Percentiles rank a stretch among this genome's conserved stretches.
Evolutionary conservation across 2,329 filamentous ascomycete species (phyloP).

Genomic region (Cercospora brassicicola): DNA sequence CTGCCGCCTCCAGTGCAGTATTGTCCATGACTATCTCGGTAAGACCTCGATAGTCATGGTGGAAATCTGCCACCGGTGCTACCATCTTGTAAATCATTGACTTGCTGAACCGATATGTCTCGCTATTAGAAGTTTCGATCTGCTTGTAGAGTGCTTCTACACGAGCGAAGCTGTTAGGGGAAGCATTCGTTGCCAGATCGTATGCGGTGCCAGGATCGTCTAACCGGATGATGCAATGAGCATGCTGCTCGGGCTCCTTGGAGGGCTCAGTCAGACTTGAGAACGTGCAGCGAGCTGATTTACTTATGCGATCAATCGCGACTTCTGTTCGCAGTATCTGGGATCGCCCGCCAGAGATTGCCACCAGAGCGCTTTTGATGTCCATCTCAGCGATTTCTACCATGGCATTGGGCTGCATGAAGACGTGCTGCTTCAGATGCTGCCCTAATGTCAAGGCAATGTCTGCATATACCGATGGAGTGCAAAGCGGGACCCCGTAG

Average conservation of each 20-base stretch:
- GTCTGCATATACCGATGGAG: not conserved
- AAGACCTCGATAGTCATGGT: not conserved
- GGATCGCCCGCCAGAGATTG: not conserved
- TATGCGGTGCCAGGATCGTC: not conserved
- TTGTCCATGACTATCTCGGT: not conserved
- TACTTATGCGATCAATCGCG: not conserved
- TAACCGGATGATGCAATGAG: not conserved
- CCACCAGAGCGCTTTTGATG: not conserved
- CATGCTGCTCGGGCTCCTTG: not conserved
- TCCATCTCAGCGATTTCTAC: not conserved
- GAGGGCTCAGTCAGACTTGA: not conserved
- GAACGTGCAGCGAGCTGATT: not conserved
- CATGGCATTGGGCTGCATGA: not conserved
- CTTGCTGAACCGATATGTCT: not conserved
- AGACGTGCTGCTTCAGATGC: not conserved
- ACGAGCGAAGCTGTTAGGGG: not conserved
- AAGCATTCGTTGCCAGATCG: not conserved
- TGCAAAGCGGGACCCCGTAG: not conserved
- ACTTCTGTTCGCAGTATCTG: not conserved
- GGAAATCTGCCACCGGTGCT: not conserved
- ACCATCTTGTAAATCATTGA: not conserved
- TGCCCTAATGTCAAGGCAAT: not conserved
- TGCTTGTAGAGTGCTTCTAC: not conserved
- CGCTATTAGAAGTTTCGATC: not conserved
- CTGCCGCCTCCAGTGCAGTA: not conserved